A percentile compares a stretch with the other conserved stretches of the same genome.
Evolutionary conservation across 805 yeast genomes (phyloP).

Genomic region (Candida andamanensis): DNA sequence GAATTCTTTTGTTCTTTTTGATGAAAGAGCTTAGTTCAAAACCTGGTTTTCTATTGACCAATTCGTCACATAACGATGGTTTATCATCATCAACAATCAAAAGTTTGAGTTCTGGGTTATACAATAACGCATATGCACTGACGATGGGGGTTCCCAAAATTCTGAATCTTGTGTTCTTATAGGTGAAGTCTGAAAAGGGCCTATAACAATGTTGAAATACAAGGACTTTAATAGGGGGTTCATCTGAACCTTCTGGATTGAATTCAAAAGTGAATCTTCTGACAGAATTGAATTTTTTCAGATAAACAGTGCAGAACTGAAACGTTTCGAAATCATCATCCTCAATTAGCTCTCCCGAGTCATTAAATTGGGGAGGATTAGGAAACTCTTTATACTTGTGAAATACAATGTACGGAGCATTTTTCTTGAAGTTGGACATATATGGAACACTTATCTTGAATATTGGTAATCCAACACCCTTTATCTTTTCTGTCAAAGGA

Average conservation of each 20-base stretch:
- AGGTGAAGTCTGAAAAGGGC: conserved; percentile 37
- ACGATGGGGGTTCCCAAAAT: conserved; percentile 32
- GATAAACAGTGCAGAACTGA: conserved; percentile 27
- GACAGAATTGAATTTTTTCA: conserved; percentile 21
- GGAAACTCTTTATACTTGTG: conserved; percentile 28
- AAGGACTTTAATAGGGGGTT: conserved; percentile 20
- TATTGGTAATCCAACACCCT: conserved; percentile 34
- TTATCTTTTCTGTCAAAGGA: conserved; percentile 24
- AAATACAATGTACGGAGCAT: conserved; percentile 30
- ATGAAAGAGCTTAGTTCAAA: conserved; percentile 13
- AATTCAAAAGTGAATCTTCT: conserved; percentile 28
- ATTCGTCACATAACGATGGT: conserved; percentile 31
- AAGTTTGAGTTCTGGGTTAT: conserved; percentile 30
- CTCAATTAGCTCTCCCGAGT: conserved; percentile 13
- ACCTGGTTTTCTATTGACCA: conserved; percentile 26
- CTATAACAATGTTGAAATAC: conserved; percentile 31
- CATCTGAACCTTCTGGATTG: conserved; percentile 12
- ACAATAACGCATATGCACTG: conserved; percentile 21
- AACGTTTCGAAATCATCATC: conserved; percentile 27
- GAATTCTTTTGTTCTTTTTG: conserved; percentile 5
- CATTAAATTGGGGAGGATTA: conserved; percentile 7
- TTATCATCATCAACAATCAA: conserved; percentile 28
- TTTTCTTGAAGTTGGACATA: conserved; percentile 30
- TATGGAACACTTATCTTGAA: conserved; percentile 33
- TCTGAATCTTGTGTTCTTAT: conserved; percentile 33